Percentiles rank a stretch among this genome's conserved stretches.
Conservation (phyloP, 208 protist species). For the Leptomonas pyrrhocoris region DNA sequence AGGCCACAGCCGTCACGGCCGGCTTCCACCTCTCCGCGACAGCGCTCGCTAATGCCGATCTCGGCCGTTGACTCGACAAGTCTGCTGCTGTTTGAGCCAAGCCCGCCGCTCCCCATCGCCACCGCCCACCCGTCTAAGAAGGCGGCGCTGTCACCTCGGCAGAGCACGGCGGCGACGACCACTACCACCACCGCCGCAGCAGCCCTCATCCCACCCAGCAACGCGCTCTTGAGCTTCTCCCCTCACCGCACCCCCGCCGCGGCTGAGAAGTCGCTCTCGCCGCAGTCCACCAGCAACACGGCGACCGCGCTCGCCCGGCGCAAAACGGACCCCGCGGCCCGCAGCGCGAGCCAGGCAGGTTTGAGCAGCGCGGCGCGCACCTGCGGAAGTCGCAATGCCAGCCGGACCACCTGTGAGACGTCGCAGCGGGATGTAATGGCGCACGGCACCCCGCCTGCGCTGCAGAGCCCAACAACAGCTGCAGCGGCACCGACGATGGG, state of each 20-base stretch:
- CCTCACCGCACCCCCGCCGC: not conserved
- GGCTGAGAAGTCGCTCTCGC: not conserved
- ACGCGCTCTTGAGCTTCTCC: not conserved
- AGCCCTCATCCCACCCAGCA: not conserved
- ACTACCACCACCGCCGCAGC: too few relatives aligned
- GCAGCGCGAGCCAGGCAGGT: conserved; percentile 1
- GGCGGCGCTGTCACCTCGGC: not conserved
- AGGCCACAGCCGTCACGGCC: not conserved
- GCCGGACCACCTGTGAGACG: not conserved
- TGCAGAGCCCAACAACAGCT: too few relatives aligned
- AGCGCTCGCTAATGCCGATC: not conserved
- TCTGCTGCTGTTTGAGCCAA: not conserved
- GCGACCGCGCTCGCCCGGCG: not conserved
- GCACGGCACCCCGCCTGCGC: too few relatives aligned
- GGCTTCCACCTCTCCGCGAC: not conserved
- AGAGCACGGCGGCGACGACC: not conserved
- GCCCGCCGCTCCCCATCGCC: not conserved
- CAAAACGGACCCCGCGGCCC: not conserved
- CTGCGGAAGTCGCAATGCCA: conserved; percentile 3
- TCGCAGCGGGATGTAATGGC: not conserved
- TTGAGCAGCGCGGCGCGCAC: conserved; percentile 5
- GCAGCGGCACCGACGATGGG: not conserved
- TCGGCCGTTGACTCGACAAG: not conserved
- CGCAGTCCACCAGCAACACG: not conserved
- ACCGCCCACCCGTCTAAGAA: not conserved